A percentile compares a stretch with the other conserved stretches of the same genome.
Evolutionary conservation across 768 basidiomycete genomes (phyloP).

Genomic region (Tylopilus felleus): DNA sequence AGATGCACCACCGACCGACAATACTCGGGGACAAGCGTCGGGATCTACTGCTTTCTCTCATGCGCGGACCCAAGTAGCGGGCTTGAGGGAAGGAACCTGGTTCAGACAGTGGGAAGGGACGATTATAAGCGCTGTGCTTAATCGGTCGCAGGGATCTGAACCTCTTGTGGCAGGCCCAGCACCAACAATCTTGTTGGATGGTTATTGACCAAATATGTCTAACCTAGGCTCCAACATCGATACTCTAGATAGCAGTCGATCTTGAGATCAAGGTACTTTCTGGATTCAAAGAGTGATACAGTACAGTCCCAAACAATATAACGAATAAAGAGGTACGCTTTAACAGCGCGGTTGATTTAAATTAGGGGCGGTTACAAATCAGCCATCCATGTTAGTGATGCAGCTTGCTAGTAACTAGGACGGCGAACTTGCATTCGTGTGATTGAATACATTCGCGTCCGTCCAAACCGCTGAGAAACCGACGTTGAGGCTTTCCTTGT

Average conservation of each 20-base stretch:
- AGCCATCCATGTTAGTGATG: not conserved
- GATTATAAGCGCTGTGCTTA: conserved; percentile 57
- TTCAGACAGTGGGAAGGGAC: conserved; percentile 71
- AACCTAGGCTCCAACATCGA: not conserved
- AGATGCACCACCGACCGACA: not conserved
- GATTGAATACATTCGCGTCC: conserved; percentile 22
- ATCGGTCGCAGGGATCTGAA: conserved; percentile 33
- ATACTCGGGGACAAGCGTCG: conserved; percentile 8
- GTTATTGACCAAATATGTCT: conserved; percentile 10
- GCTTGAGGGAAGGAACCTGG: conserved; percentile 74
- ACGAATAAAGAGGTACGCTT: conserved; percentile 19
- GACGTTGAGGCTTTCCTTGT: conserved; percentile 15
- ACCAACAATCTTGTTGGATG: conserved; percentile 24
- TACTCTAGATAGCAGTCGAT: not conserved
- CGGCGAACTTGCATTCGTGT: conserved; percentile 7
- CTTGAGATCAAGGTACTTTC: not conserved
- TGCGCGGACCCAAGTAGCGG: conserved; percentile 42
- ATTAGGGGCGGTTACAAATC: not conserved
- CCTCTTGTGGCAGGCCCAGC: conserved; percentile 35
- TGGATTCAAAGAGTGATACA: conserved; percentile 1
- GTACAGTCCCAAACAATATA: conserved; percentile 15
- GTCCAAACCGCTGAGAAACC: conserved; percentile 31
- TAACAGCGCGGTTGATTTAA: not conserved
- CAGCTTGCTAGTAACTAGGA: not conserved
- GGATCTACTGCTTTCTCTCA: conserved; percentile 30